Percentiles rank a stretch among this genome's conserved stretches.
phyloP scores from a whole-genome alignment of 176 grass and related monocot species.

The Cenchrus americanus region DNA sequence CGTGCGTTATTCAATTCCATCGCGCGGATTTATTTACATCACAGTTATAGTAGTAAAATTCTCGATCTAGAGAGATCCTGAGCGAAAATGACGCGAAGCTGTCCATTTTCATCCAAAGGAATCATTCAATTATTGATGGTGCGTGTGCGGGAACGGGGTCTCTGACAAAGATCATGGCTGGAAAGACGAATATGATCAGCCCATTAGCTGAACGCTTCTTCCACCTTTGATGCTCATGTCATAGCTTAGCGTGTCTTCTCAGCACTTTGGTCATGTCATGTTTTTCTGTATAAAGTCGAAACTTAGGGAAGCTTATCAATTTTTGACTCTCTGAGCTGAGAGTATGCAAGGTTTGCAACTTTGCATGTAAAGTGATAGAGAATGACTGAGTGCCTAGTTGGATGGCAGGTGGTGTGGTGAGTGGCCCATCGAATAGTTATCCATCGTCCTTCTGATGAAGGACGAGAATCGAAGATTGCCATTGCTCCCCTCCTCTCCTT shows the following conservation, averaged over 20 bases:
- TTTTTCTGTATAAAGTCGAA: background rate
- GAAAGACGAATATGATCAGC: background rate
- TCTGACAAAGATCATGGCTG: background rate
- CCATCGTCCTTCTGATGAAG: background rate
- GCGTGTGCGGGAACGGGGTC: background rate
- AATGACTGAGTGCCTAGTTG: background rate
- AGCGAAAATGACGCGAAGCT: background rate
- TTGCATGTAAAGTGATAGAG: background rate
- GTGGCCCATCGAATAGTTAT: background rate
- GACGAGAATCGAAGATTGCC: background rate
- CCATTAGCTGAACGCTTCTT: background rate
- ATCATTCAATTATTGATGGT: constrained; percentile 24
- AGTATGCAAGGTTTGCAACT: background rate
- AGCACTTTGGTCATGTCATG: background rate
- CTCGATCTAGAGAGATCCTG: background rate
- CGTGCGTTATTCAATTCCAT: background rate
- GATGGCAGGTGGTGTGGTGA: background rate
- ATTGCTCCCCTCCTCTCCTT: constrained; percentile 6
- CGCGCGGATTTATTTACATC: background rate
- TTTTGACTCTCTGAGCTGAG: background rate
- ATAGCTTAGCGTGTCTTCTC: background rate
- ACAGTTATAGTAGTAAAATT: background rate
- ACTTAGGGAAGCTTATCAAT: background rate
- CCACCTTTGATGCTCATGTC: background rate
- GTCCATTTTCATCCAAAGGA: background rate